Conservation (phyloP, 495 filamentous ascomycete species). For the Xylaria telfairii region DNA sequence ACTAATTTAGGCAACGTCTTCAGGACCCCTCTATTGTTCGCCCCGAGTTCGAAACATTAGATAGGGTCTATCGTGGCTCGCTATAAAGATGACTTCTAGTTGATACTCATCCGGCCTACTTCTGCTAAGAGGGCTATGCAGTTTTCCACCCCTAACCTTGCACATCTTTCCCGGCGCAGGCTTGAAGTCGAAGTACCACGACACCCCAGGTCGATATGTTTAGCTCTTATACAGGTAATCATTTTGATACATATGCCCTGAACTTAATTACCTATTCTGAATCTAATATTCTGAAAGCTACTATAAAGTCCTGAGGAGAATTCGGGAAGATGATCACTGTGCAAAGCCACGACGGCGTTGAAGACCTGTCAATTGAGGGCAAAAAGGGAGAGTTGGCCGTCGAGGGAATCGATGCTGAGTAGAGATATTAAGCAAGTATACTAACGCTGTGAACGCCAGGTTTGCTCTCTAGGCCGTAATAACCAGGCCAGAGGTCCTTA, state of each 20-base stretch:
- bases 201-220: background rate
- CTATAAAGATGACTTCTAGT: constrained; percentile 36
- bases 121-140: constrained; percentile 17
- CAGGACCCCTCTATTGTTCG: constrained; percentile 10
- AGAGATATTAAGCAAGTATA: too few species aligned
- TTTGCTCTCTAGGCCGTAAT: too few species aligned
- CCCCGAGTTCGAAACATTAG: constrained; percentile 16
- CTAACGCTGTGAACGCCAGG: too few species aligned
- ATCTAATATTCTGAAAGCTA: background rate
- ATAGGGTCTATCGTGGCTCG: constrained; percentile 21
- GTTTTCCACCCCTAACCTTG: constrained; percentile 20
- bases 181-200: constrained; percentile 46
- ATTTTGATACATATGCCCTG: background rate
- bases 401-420: too few species aligned
- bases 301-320: background rate
- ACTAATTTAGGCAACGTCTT: background rate
- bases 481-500: too few species aligned
- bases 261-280: background rate
- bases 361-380: constrained; percentile 56
- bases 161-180: constrained; percentile 28
- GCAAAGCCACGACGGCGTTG: constrained; percentile 49
- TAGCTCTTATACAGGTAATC: background rate
- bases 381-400: too few species aligned
- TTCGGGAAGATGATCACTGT: constrained; percentile 35
- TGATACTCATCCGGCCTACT: constrained; percentile 42